Evolutionary conservation across 2,329 filamentous ascomycete species (phyloP).

Genomic region (Penicillium sp.): DNA sequence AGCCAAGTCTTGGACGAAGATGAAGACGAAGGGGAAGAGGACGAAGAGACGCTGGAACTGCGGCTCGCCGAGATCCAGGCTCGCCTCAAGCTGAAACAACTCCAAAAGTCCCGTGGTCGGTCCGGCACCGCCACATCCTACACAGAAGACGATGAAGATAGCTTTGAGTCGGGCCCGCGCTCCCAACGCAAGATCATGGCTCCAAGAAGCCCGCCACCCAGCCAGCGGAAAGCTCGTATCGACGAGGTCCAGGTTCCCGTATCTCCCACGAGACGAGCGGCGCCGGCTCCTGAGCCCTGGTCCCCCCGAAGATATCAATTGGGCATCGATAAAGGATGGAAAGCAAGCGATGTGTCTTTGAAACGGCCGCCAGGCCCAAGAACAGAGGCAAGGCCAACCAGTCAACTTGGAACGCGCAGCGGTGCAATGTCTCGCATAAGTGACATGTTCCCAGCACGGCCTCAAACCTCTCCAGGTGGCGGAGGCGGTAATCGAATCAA

Average conservation of each 20-base stretch:
- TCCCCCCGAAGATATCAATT: slow-evolving; percentile 79
- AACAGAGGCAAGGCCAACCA: slow-evolving; percentile 30
- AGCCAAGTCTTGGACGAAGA: slow-evolving; percentile 35
- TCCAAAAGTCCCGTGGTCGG: slow-evolving; percentile 60
- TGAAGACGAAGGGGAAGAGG: slow-evolving; percentile 63
- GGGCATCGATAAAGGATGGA: slow-evolving; percentile 86
- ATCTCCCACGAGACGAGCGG: slow-evolving; percentile 60
- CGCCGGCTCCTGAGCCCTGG: slow-evolving; percentile 54
- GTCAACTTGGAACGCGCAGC: slow-evolving; percentile 30
- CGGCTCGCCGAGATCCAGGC: slow-evolving; percentile 88
- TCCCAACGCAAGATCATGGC: slow-evolving; percentile 15
- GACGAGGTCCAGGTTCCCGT: slow-evolving; percentile 71
- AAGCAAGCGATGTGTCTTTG: slow-evolving; percentile 77
- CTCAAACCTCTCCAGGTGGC: slow-evolving; percentile 26
- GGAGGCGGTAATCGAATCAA: slow-evolving; percentile 42
- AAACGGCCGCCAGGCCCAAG: slow-evolving; percentile 60
- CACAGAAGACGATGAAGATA: slow-evolving; percentile 21
- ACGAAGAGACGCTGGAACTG: slow-evolving; percentile 85
- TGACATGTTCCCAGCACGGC: slow-evolving; percentile 23
- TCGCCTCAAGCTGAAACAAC: slow-evolving; percentile 79
- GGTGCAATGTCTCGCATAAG: slow-evolving; percentile 24
- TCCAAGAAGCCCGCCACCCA: slow-evolving; percentile 13
- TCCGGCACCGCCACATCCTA: slow-evolving; percentile 22
- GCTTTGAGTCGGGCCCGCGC: slow-evolving; percentile 22
- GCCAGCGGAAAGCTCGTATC: slow-evolving; percentile 15